Conservation (phyloP, 305 asterid genomes). For the Petunia hybrid region DNA sequence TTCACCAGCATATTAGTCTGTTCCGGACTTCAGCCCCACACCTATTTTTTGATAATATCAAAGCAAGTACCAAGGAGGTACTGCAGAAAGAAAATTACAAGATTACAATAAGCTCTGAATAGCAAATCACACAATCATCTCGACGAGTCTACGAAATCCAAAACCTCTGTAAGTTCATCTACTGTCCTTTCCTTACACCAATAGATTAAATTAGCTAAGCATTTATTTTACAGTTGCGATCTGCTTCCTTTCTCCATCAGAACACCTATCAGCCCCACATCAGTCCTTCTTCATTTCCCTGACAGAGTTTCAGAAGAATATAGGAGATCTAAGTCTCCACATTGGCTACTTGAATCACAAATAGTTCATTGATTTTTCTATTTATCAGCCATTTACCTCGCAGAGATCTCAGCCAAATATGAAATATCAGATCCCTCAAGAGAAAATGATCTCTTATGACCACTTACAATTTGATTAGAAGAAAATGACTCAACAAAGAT, state of each 20-base stretch:
- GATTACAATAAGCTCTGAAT: neutral
- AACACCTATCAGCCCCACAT: neutral
- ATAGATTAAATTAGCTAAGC: neutral
- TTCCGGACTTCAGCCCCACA: neutral
- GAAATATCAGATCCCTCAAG: neutral
- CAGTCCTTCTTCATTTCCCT: neutral
- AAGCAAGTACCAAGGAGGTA: neutral
- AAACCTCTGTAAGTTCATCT: neutral
- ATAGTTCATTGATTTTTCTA: constrained; percentile 20
- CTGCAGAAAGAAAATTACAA: neutral
- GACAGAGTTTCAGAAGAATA: neutral
- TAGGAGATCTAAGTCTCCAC: constrained; percentile 1
- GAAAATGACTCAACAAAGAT: no score
- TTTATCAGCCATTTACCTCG: constrained; percentile 16
- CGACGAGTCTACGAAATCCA: neutral
- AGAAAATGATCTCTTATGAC: no score
- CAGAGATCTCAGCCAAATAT: constrained; percentile 6
- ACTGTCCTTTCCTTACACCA: neutral
- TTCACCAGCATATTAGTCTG: constrained; percentile 12
- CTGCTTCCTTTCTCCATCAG: constrained; percentile 5
- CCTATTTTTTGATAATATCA: neutral
- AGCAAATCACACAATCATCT: neutral
- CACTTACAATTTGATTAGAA: no score
- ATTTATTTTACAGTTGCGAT: constrained; percentile 2
- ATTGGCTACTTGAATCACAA: constrained; percentile 23